Percentiles rank a stretch among this genome's conserved stretches.
Conservation (phyloP, 306 rosid genomes). For the Fragaria ananassa region DNA sequence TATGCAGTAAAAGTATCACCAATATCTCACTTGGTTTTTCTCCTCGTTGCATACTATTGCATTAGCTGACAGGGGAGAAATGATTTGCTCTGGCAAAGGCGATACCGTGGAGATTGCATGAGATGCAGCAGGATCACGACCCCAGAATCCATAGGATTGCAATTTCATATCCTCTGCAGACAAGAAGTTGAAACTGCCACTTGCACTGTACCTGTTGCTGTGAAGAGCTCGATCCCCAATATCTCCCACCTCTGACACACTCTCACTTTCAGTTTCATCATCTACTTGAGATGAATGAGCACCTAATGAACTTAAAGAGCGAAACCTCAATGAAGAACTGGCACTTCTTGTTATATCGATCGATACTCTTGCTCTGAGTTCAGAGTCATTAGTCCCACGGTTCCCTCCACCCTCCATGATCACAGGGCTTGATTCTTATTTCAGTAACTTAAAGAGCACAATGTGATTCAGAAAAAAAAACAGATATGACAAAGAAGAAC, state of each 20-base stretch:
- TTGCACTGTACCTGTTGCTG: constrained; percentile 45
- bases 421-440: constrained; percentile 27
- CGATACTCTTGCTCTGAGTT: constrained; percentile 30
- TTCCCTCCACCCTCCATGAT: constrained; percentile 9
- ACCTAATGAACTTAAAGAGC: constrained; percentile 50
- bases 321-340: constrained; percentile 45
- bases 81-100: constrained; percentile 37
- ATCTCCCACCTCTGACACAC: constrained; percentile 86
- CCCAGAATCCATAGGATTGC: constrained; percentile 23
- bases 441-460: constrained; percentile 16
- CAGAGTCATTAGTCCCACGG: constrained; percentile 31
- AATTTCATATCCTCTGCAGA: constrained; percentile 30
- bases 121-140: constrained; percentile 18
- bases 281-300: constrained; percentile 30
- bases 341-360: constrained; percentile 58
- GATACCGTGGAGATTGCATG: constrained; percentile 29
- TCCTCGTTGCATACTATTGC: constrained; percentile 34
- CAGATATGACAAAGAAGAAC: neutral
- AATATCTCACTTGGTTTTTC: constrained; percentile 42
- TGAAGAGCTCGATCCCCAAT: constrained; percentile 79
- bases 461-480: neutral
- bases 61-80: constrained; percentile 26
- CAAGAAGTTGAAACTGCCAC: constrained; percentile 34
- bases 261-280: constrained; percentile 39
- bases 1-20: neutral